Evolutionary conservation across 1,284 basidiomycete species (phyloP).

Genomic region (Sphagnurus paluster): DNA sequence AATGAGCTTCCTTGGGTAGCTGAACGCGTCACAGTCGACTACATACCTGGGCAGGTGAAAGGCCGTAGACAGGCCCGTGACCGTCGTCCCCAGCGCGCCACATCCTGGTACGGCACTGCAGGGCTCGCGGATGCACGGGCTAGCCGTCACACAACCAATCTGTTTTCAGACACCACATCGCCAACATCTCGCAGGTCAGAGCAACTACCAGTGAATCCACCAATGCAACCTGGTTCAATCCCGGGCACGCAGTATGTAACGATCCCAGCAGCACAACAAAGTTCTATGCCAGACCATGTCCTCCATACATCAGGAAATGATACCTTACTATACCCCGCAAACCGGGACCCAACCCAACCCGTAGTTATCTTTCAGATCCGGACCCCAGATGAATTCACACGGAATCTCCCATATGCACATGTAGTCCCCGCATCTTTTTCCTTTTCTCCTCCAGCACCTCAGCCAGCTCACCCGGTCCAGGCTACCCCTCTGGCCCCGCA

Average conservation of each 20-base stretch:
- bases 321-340: not conserved
- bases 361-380: slow-evolving; percentile 11
- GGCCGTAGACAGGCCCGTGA: slow-evolving; percentile 14
- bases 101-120: slow-evolving; percentile 17
- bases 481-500: not conserved
- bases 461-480: not conserved
- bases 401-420: slow-evolving; percentile 1
- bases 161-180: slow-evolving; percentile 16
- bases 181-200: slow-evolving; percentile 1
- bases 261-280: not conserved
- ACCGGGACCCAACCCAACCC: not conserved
- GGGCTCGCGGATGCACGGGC: slow-evolving; percentile 2
- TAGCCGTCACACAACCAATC: slow-evolving; percentile 2
- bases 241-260: too few relatives aligned
- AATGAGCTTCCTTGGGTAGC: slow-evolving; percentile 38
- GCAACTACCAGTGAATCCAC: not conserved
- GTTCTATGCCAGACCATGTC: too few relatives aligned
- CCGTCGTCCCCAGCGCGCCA: slow-evolving; percentile 5
- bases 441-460: not conserved
- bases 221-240: too few relatives aligned
- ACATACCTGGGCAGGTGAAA: slow-evolving; percentile 35
- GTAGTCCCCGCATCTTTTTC: slow-evolving; percentile 7
- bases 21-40: slow-evolving; percentile 39
- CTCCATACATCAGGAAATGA: too few relatives aligned
- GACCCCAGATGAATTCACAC: slow-evolving; percentile 1